These are phyloP conservation scores for Pyrenopolyporus hunteri DNA, from an alignment of 495 filamentous ascomycete genomes.

Conservation along the genomic window DNA sequence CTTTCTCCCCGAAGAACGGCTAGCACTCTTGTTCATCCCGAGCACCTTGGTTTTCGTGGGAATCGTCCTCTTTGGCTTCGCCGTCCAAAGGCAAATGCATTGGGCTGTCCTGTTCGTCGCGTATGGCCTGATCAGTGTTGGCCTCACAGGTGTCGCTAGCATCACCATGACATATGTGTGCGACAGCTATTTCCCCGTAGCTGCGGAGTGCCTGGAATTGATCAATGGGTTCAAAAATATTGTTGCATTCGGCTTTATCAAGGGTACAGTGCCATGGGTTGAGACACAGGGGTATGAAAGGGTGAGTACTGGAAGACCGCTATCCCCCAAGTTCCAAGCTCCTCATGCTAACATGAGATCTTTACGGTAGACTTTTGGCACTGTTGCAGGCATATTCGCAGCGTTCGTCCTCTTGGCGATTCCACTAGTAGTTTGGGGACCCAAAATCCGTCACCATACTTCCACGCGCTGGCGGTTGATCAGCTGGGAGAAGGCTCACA, in stretches of 20 bases:
- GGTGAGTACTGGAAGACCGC: not conserved
- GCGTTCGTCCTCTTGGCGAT: slow-evolving; percentile 3
- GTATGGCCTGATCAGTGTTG: slow-evolving; percentile 15
- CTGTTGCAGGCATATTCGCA: slow-evolving; percentile 7
- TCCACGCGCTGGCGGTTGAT: slow-evolving; percentile 16
- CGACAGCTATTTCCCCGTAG: slow-evolving; percentile 16
- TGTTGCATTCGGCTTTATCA: slow-evolving; percentile 9
- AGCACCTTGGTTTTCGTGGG: slow-evolving; percentile 7
- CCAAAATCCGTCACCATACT: slow-evolving; percentile 17
- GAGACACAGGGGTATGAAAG: slow-evolving; percentile 1
- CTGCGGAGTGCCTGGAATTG: slow-evolving; percentile 15
- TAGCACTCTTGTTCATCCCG: slow-evolving; percentile 9
- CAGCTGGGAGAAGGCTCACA: slow-evolving; percentile 15
- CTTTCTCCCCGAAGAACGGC: slow-evolving; percentile 13
- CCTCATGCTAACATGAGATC: not conserved
- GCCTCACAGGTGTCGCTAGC: slow-evolving; percentile 6
- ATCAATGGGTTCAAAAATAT: slow-evolving; percentile 21
- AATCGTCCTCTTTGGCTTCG: slow-evolving; percentile 18
- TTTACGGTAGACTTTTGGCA: slow-evolving; percentile 9
- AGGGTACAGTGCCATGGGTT: slow-evolving; percentile 17
- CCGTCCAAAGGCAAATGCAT: slow-evolving; percentile 6
- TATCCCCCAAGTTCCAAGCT: not conserved
- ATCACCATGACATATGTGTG: slow-evolving; percentile 20
- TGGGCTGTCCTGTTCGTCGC: slow-evolving; percentile 11
- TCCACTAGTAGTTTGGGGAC: slow-evolving; percentile 5